Percentiles rank a stretch among this genome's conserved stretches.
Conservation (phyloP, 2,329 filamentous ascomycete genomes). For the Exophiala calicioides region DNA sequence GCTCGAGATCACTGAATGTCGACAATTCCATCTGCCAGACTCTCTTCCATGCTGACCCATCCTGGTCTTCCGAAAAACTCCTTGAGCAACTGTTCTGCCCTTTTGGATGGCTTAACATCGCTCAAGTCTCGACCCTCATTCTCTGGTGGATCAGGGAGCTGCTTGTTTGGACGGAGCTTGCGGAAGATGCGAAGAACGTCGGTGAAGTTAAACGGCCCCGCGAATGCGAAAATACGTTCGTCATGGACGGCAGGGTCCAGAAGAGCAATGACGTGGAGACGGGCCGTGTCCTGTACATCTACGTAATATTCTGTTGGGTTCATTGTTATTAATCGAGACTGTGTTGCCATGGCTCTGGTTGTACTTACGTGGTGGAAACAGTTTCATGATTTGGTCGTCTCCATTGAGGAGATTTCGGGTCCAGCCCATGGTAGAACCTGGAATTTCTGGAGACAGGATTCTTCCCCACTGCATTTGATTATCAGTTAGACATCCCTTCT, state of each 20-base stretch:
- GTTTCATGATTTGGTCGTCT: conserved; percentile 21
- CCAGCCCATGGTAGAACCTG: too few relatives aligned
- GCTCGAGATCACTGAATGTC: too few relatives aligned
- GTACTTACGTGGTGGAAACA: conserved; percentile 51
- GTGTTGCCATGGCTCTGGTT: neutral
- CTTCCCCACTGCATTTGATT: neutral
- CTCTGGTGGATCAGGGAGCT: conserved; percentile 3
- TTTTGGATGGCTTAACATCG: conserved; percentile 7
- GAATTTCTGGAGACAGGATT: conserved; percentile 12
- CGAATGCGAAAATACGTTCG: conserved; percentile 58
- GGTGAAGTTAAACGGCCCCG: conserved; percentile 50
- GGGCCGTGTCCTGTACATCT: conserved; percentile 52
- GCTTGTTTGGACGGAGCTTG: conserved; percentile 41
- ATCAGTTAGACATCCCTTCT: too few relatives aligned
- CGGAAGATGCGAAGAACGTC: conserved; percentile 40
- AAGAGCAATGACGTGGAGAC: conserved; percentile 55
- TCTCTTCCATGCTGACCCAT: conserved; percentile 19
- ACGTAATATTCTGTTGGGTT: conserved; percentile 13
- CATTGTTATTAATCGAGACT: neutral
- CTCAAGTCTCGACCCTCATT: conserved; percentile 12
- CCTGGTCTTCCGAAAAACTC: conserved; percentile 20
- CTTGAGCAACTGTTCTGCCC: conserved; percentile 18
- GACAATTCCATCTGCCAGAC: conserved; percentile 4
- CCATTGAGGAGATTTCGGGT: too few relatives aligned
- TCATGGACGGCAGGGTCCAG: conserved; percentile 47